A percentile compares a stretch with the other conserved stretches of the same genome.
These are phyloP conservation scores for Aspergillus luchuensis DNA, from an alignment of 2,329 filamentous ascomycete species.

Conservation along the genomic window DNA sequence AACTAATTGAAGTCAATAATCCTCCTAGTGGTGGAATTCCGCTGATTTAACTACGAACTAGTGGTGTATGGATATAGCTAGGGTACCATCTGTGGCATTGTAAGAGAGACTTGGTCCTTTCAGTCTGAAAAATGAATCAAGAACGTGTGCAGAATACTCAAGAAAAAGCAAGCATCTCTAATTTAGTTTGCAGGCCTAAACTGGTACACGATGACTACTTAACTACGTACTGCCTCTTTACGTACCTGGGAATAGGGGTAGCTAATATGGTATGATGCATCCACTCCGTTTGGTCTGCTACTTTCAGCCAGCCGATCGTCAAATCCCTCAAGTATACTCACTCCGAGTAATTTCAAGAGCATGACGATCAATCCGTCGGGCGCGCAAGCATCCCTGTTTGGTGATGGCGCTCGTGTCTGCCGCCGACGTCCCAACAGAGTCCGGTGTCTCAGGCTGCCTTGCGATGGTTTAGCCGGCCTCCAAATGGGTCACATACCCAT, in stretches of 20 bases:
- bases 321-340: background rate
- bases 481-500: background rate
- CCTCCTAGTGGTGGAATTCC: background rate
- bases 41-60: background rate
- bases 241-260: background rate
- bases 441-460: conserved; percentile 1
- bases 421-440: background rate
- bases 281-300: background rate
- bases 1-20: background rate
- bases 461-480: background rate
- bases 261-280: conserved; percentile 10
- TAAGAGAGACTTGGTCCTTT: background rate
- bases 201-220: too few relatives aligned
- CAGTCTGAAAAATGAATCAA: background rate
- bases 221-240: background rate
- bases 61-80: background rate
- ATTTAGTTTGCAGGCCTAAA: too few relatives aligned
- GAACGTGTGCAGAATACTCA: too few relatives aligned
- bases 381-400: background rate
- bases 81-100: background rate
- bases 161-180: too few relatives aligned
- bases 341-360: background rate
- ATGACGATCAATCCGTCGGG: conserved; percentile 9
- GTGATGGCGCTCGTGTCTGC: conserved; percentile 3
- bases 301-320: background rate